phyloP scores from a whole-genome alignment of 208 protist genomes.

The Crithidia sp. region DNA sequence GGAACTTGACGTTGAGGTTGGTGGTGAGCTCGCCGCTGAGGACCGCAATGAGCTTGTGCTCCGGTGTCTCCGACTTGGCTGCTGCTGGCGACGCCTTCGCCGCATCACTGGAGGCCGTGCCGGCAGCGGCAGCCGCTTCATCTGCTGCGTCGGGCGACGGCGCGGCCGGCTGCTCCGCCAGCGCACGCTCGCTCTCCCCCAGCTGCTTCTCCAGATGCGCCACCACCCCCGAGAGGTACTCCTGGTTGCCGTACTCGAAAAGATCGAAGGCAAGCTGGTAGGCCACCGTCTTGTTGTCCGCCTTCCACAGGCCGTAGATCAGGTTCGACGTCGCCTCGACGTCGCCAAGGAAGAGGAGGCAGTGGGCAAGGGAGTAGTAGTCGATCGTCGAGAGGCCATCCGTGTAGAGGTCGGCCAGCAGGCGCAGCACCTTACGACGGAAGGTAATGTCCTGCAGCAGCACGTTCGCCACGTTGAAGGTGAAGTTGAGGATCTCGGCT shows the following conservation, averaged over 20 bases:
- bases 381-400: slow-evolving; percentile 72
- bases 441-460: slow-evolving; percentile 86
- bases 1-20: slow-evolving; percentile 95
- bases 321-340: slow-evolving; percentile 72
- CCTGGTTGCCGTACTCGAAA: slow-evolving; percentile 87
- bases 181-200: slow-evolving; percentile 16
- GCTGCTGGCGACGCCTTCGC: not conserved
- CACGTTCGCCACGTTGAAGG: slow-evolving; percentile 87
- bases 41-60: slow-evolving; percentile 76
- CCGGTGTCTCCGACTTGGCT: slow-evolving; percentile 23
- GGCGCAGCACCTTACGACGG: slow-evolving; percentile 83
- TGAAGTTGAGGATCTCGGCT: slow-evolving; percentile 92
- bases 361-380: slow-evolving; percentile 93
- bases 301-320: slow-evolving; percentile 82
- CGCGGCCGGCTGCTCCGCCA: slow-evolving; percentile 18
- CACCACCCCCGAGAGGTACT: slow-evolving; percentile 80
- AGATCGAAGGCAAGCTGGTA: slow-evolving; percentile 92
- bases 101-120: not conserved
- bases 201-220: slow-evolving; percentile 45
- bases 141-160: slow-evolving; percentile 6
- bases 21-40: slow-evolving; percentile 92
- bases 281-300: slow-evolving; percentile 55
- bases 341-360: slow-evolving; percentile 96
- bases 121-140: not conserved
- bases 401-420: slow-evolving; percentile 91